A percentile compares a stretch with the other conserved stretches of the same genome.
Conservation (phyloP, 352 stramenopile species). For the Pythium apleroticum region DNA sequence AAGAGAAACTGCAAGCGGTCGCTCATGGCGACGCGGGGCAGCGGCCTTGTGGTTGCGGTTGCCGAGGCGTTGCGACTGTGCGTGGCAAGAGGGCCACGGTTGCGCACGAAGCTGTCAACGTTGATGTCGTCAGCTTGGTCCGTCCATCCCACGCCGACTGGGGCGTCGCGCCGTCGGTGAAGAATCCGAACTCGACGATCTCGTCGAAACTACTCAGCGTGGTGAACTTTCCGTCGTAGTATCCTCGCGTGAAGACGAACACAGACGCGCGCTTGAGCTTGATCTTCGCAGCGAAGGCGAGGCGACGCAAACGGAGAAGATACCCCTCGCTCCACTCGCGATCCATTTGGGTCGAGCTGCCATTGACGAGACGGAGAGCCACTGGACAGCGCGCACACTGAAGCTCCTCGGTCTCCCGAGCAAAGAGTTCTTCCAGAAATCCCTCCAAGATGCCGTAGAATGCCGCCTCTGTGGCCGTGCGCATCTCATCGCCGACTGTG, state of each 20-base stretch:
- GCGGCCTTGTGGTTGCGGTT: no score
- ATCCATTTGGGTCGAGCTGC: background rate
- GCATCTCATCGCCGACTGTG: slow-evolving; percentile 9
- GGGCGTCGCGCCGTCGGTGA: no score
- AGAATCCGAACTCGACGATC: slow-evolving; percentile 22
- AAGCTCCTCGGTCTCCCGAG: background rate
- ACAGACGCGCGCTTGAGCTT: slow-evolving; percentile 11
- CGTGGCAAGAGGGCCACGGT: no score
- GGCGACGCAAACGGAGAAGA: background rate
- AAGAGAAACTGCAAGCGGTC: no score
- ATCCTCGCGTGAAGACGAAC: slow-evolving; percentile 4
- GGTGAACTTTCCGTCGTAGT: background rate
- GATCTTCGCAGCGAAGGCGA: background rate
- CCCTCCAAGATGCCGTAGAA: slow-evolving; percentile 15
- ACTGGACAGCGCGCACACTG: slow-evolving; percentile 11
- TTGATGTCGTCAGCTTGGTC: no score
- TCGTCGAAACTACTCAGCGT: slow-evolving; percentile 9
- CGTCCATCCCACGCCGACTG: no score
- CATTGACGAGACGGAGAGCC: slow-evolving; percentile 21
- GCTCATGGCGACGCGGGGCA: no score
- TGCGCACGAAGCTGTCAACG: no score
- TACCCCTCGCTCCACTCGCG: slow-evolving; percentile 10
- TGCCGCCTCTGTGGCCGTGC: slow-evolving; percentile 10
- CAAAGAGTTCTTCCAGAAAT: slow-evolving; percentile 8
- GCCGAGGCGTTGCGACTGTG: no score